These are phyloP conservation scores for Naumovozyma castellii DNA, from an alignment of 805 yeast genomes.

Conservation along the genomic window DNA sequence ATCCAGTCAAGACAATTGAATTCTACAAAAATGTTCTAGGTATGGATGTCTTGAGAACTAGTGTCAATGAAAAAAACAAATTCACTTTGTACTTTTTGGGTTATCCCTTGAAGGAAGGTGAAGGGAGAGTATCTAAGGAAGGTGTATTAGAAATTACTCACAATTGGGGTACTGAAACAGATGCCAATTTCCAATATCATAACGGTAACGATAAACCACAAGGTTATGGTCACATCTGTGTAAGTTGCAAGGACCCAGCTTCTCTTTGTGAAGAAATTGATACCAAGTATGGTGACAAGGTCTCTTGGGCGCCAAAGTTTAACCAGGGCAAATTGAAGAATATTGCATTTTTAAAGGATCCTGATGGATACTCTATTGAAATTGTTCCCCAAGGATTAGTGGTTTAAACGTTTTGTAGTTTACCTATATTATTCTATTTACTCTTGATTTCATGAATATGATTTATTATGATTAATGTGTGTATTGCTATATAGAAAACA, in stretches of 20 bases:
- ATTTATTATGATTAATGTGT: too few species aligned
- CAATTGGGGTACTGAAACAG: conserved; percentile 91
- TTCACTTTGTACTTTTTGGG: conserved; percentile 85
- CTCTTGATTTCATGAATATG: too few species aligned
- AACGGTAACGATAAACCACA: conserved; percentile 69
- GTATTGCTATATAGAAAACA: too few species aligned
- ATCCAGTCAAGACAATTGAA: conserved; percentile 61
- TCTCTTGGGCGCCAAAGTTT: conserved; percentile 53
- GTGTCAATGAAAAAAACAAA: conserved; percentile 55
- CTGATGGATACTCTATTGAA: conserved; percentile 84
- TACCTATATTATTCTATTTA: background rate
- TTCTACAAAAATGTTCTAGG: conserved; percentile 79
- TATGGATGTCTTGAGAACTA: conserved; percentile 55
- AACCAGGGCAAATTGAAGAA: conserved; percentile 47
- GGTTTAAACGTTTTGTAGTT: conserved; percentile 1
- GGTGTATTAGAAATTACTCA: conserved; percentile 83
- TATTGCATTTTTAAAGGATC: conserved; percentile 73
- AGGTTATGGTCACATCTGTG: conserved; percentile 83
- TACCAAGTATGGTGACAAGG: conserved; percentile 36
- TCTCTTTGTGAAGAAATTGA: conserved; percentile 39
- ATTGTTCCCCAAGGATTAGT: conserved; percentile 38
- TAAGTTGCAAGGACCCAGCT: conserved; percentile 53
- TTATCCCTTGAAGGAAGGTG: conserved; percentile 39
- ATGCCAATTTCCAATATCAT: conserved; percentile 66
- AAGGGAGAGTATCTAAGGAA: conserved; percentile 40